Percentiles rank a stretch among this genome's conserved stretches.
phyloP scores from a whole-genome alignment of 2,329 filamentous ascomycete species.

The Penicillium occitanis region DNA sequence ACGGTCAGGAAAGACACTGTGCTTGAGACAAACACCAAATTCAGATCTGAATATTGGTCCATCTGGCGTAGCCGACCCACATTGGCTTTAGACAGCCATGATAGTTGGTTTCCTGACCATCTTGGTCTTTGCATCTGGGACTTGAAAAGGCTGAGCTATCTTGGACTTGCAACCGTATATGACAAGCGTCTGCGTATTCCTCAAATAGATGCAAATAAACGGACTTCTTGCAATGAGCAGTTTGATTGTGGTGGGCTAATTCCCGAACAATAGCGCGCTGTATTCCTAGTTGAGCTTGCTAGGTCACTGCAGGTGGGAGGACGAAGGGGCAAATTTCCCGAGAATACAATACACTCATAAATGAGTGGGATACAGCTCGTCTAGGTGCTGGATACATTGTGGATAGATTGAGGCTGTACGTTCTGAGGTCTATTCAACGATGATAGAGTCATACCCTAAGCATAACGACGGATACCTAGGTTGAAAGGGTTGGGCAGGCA shows the following conservation, averaged over 20 bases:
- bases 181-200: background rate
- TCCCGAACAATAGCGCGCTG: slow-evolving; percentile 1
- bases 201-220: background rate
- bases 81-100: background rate
- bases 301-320: background rate
- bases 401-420: background rate
- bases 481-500: background rate
- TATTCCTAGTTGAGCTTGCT: background rate
- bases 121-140: slow-evolving; percentile 11
- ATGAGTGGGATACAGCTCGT: slow-evolving; percentile 19
- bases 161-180: slow-evolving; percentile 10
- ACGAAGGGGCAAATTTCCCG: slow-evolving; percentile 30
- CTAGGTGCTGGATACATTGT: slow-evolving; percentile 24
- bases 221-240: background rate
- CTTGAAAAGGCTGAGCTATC: slow-evolving; percentile 2
- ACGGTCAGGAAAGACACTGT: background rate
- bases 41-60: background rate
- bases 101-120: background rate
- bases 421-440: background rate
- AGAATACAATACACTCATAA: slow-evolving; percentile 21
- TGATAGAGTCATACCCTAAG: background rate
- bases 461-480: background rate
- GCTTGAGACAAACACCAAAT: background rate
- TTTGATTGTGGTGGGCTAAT: background rate
- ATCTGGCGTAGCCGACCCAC: background rate